These are phyloP conservation scores for Microdochium bolleyi DNA, from an alignment of 2,329 filamentous ascomycete genomes.

Conservation along the genomic window DNA sequence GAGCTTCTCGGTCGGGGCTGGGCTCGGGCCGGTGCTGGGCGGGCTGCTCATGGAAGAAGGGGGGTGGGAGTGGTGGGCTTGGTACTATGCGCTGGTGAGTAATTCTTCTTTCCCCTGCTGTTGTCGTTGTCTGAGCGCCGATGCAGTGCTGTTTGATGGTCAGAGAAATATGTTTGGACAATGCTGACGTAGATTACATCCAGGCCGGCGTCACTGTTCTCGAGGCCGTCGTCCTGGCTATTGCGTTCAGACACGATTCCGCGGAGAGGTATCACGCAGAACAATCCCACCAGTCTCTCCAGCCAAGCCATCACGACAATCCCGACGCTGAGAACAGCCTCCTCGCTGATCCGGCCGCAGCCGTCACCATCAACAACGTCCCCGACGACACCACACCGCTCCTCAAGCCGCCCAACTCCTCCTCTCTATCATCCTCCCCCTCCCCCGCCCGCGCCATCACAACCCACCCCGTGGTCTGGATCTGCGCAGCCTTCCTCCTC, in stretches of 20 bases:
- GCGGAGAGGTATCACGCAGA: background rate
- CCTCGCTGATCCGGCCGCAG: slow-evolving; percentile 18
- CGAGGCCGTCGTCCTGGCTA: background rate
- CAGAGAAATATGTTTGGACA: background rate
- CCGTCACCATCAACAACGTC: slow-evolving; percentile 34
- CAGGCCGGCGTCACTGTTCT: background rate
- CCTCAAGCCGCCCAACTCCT: background rate
- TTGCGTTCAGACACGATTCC: background rate
- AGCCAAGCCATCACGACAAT: slow-evolving; percentile 51
- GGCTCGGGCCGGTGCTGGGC: slow-evolving; percentile 60
- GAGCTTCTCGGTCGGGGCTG: slow-evolving; percentile 64
- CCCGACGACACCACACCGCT: background rate
- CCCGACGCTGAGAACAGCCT: slow-evolving; percentile 52
- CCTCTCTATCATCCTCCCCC: slow-evolving; percentile 12
- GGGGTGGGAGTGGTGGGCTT: slow-evolving; percentile 58
- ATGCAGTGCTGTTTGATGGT: too few species aligned
- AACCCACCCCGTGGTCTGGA: slow-evolving; percentile 55
- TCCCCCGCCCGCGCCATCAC: slow-evolving; percentile 25
- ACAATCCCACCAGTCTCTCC: background rate
- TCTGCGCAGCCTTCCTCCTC: slow-evolving; percentile 66
- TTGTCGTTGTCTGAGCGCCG: slow-evolving; percentile 33
- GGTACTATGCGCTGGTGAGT: slow-evolving; percentile 68
- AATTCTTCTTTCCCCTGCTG: slow-evolving; percentile 47
- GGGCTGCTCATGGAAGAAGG: slow-evolving; percentile 57
- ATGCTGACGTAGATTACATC: background rate